Evolutionary conservation across 2,329 filamentous ascomycete species (phyloP), one percentile per base, ranked within the genome.

Genomic region (Colletotrichum cordylinicola): DNA sequence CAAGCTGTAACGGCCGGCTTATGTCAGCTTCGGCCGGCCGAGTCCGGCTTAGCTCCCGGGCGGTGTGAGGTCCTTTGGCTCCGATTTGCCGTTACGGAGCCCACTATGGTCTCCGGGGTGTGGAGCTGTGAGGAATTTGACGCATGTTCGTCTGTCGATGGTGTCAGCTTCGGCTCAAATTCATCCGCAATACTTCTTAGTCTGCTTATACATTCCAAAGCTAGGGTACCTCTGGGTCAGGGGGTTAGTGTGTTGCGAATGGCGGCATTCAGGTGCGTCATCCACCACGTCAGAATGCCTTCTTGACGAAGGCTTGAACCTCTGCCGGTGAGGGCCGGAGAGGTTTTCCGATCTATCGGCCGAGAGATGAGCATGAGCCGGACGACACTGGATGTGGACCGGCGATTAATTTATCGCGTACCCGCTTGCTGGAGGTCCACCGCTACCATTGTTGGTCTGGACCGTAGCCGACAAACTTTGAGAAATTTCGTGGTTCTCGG

Each of bases 41-140:
- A n/a, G 31, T 21, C 58, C 1, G 58, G 58, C 58, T 37, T 35
- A 62, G 31, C 18, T 5, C 2, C 58, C 31, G 58, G 31, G 1
- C 2, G 2, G 8, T 15, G 29, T 31, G 18, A 31, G 31, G 12
- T 15, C 0, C 0, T 1, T 24, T 21, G 12, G 31, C 1, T 21
- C 58, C 58, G 58, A 35, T 21, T 16, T 62, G 58, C 2, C 58
- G 58, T 52, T 21, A 2, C 43, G 43, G 43, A 24, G 6, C 12
- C 43, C 43, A 21, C 43, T 0, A 0, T 13, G 43, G 43, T 52
- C 43, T 52, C 43, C n/a, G 43, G 43, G 31, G n/a, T 12, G 13
- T 0, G 1, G 2, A 21, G n/a, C n/a, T 52, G 43, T 4, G 43
- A 52, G 43, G 43, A 52, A 21, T 21, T 21, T 52, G n/a, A 21